phyloP scores from a whole-genome alignment of 768 basidiomycete species.

The Panaeolus papilionaceus region DNA sequence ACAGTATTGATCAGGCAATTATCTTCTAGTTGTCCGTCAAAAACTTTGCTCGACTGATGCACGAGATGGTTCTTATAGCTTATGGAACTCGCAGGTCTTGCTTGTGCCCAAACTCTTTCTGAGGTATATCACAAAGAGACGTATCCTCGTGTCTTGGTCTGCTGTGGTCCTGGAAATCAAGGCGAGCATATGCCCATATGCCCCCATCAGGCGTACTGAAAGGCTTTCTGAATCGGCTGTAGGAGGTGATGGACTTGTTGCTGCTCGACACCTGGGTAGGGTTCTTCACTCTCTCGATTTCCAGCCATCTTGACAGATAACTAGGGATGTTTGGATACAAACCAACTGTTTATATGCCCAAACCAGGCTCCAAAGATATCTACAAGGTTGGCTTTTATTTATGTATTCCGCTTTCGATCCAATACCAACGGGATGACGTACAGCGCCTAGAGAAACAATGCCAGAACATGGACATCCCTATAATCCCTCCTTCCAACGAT shows the following conservation, averaged over 20 bases:
- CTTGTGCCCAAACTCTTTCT: conserved; percentile 89
- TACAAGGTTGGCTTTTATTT: conserved; percentile 63
- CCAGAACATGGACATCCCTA: conserved; percentile 84
- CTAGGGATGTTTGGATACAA: conserved; percentile 91
- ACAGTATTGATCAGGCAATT: conserved; percentile 89
- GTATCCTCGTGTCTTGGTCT: conserved; percentile 85
- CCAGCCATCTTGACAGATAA: background rate
- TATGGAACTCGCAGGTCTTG: conserved; percentile 58
- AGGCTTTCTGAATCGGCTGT: conserved; percentile 6
- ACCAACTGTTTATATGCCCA: conserved; percentile 92
- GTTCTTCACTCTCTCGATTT: background rate
- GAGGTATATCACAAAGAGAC: conserved; percentile 74
- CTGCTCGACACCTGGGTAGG: conserved; percentile 91
- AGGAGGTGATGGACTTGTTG: conserved; percentile 96
- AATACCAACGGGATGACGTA: background rate
- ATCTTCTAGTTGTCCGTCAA: background rate
- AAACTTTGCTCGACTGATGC: background rate
- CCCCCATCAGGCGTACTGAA: too few species aligned
- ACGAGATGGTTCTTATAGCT: background rate
- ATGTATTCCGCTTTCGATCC: background rate
- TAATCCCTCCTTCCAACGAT: conserved; percentile 59
- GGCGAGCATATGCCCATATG: conserved; percentile 40
- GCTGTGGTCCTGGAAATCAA: conserved; percentile 98
- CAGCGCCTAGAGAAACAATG: conserved; percentile 88
- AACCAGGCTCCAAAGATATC: conserved; percentile 94